Conservation (phyloP, 371 early-diverging fungal species). For the Apophysomyces sp. region DNA sequence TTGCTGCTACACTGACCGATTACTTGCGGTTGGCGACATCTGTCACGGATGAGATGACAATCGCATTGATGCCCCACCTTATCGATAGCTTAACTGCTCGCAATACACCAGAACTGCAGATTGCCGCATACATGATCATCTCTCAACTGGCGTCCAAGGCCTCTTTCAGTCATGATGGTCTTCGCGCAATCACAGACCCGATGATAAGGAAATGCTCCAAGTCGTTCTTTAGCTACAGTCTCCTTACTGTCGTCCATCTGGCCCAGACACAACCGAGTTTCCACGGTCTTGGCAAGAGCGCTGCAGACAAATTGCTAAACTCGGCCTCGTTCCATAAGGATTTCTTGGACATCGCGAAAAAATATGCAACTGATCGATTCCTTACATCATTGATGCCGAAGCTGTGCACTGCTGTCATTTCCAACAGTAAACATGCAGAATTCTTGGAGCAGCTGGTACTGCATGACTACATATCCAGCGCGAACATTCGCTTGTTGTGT, state of each 20-base stretch:
- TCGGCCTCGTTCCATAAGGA: conserved; percentile 30
- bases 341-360: conserved; percentile 44
- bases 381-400: conserved; percentile 35
- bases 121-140: conserved; percentile 69
- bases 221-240: conserved; percentile 31
- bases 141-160: conserved; percentile 62
- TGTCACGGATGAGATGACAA: conserved; percentile 45
- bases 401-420: conserved; percentile 29
- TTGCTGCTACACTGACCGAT: conserved; percentile 61
- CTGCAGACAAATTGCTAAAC: conserved; percentile 33
- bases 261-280: conserved; percentile 64
- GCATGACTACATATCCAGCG: conserved; percentile 41
- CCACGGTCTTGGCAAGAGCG: conserved; percentile 39
- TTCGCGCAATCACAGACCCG: conserved; percentile 41
- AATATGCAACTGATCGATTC: conserved; percentile 57
- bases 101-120: conserved; percentile 50
- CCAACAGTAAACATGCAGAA: conserved; percentile 25
- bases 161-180: conserved; percentile 48
- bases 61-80: conserved; percentile 61
- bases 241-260: conserved; percentile 66
- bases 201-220: conserved; percentile 40
- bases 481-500: conserved; percentile 42
- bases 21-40: conserved; percentile 50
- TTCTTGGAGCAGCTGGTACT: conserved; percentile 44
- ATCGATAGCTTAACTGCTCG: conserved; percentile 52